These are phyloP conservation scores for Lachancea dasiensis DNA, from an alignment of 805 yeast genomes.

Conservation along the genomic window DNA sequence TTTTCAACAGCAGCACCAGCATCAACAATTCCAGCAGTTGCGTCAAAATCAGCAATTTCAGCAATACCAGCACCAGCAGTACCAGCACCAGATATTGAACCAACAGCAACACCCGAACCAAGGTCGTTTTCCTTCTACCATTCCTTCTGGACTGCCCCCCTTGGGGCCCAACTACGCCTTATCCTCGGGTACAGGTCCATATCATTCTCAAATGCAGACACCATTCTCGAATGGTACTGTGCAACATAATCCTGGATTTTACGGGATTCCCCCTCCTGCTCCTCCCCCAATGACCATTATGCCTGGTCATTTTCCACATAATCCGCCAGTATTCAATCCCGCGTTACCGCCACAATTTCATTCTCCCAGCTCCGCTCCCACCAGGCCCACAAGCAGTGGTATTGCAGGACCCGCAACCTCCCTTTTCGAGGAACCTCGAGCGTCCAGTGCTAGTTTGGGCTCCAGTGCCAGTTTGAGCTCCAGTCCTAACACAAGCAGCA, in stretches of 20 bases:
- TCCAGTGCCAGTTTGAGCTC: constrained; percentile 2
- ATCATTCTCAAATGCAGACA: constrained; percentile 14
- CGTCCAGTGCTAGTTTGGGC: neutral
- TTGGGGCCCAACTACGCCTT: constrained; percentile 12
- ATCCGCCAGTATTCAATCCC: constrained; percentile 2
- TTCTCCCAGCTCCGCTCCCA: neutral
- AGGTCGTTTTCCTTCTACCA: neutral
- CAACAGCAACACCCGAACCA: constrained; percentile 5
- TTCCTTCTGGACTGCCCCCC: constrained; percentile 2
- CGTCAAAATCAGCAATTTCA: constrained; percentile 2
- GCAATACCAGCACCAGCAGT: constrained; percentile 5
- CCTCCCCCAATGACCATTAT: constrained; percentile 14
- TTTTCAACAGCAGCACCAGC: constrained; percentile 8
- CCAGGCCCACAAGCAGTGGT: neutral
- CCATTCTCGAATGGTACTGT: constrained; percentile 11
- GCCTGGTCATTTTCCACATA: constrained; percentile 9
- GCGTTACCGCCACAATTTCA: neutral
- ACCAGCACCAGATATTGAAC: neutral
- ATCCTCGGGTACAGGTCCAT: constrained; percentile 12
- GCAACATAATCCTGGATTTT: constrained; percentile 12
- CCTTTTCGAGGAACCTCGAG: constrained; percentile 4
- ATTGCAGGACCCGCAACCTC: constrained; percentile 5
- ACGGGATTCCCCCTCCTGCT: constrained; percentile 10
- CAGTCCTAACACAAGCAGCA: neutral
- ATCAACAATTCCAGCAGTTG: constrained; percentile 6